Base-by-base conservation (phyloP, 1,284 basidiomycete genomes). In the Exobasidium cylindrosporum region DNA sequence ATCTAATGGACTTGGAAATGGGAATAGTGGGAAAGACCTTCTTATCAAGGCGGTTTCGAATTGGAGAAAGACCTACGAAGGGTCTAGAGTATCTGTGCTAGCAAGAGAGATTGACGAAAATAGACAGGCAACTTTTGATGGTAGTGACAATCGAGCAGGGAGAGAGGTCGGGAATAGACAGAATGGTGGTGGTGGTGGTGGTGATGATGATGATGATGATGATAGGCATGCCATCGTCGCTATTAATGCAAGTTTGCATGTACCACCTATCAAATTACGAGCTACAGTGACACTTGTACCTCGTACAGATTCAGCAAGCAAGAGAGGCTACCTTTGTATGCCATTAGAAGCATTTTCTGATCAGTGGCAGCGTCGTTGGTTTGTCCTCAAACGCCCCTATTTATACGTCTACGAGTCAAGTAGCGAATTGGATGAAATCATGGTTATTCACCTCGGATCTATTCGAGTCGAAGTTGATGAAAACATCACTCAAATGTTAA, bases 401-500 rank as follows among this genome's bases (percentile, higher is more conserved):
- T 84, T 97, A 3, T 88, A 92, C 74, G 84, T 97, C 61, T 96
- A 94, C 82, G 84, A 86, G 30, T 86, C 87, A 67, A 88, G 87
- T 6, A 87, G 87, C 67, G 91, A 96, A 80, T 79, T 89, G 17
- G 89, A 92, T 73, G 92, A 96, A 81, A 82, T 88, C 5, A 69
- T 73, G 55, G 84, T 96, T 58, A 88, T 97, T 77, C 91, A 91
- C 77, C 84, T 97, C 53, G 85, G 84, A 26, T 88, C 88, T 32
- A 90, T 93, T 49, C 90, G 90, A 67, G 87, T 97, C 17, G 90
- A 92, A 75, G 86, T 86, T 67, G 92, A 91, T 74, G 87, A 89
- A 28, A 89, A 90, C 68, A 91, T 97, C 78, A 91, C 94, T 81
- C 81, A 83, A 46, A 84, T 97, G 62, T 85, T 96, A 50, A 90